phyloP scores from a whole-genome alignment of 2,329 filamentous ascomycete genomes.

The Moelleriella libera region DNA sequence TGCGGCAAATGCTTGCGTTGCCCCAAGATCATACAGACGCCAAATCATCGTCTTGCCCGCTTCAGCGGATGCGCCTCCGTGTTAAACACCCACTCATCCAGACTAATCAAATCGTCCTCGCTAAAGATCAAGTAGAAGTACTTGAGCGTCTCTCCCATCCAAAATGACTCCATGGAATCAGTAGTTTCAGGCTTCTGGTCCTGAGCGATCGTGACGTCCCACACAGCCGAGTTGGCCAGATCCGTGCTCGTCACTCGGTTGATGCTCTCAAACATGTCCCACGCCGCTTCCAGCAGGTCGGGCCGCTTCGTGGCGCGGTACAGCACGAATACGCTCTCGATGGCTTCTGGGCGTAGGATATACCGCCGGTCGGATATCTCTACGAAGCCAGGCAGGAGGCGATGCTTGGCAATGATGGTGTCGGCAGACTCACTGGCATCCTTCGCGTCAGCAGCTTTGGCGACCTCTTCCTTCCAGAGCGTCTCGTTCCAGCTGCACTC shows the following conservation, averaged over 20 bases:
- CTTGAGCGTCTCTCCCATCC: constrained; percentile 74
- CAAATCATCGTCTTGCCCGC: too few relatives aligned
- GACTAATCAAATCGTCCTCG: constrained; percentile 33
- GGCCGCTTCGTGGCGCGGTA: constrained; percentile 36
- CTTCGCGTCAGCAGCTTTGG: neutral
- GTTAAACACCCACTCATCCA: constrained; percentile 25
- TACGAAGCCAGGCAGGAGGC: constrained; percentile 45
- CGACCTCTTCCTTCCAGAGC: constrained; percentile 14
- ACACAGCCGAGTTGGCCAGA: constrained; percentile 33
- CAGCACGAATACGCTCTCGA: constrained; percentile 37
- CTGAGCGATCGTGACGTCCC: constrained; percentile 18
- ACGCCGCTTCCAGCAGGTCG: constrained; percentile 28
- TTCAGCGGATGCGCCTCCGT: constrained; percentile 37
- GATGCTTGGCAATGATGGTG: constrained; percentile 10
- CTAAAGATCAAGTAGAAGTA: constrained; percentile 59
- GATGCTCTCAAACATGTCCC: constrained; percentile 36
- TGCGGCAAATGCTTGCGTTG: too few relatives aligned
- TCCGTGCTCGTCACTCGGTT: constrained; percentile 30
- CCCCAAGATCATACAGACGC: too few relatives aligned
- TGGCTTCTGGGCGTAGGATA: constrained; percentile 35
- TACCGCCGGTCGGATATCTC: constrained; percentile 36
- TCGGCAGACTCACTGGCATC: constrained; percentile 9
- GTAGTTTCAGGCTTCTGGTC: constrained; percentile 20
- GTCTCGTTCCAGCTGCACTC: constrained; percentile 20
- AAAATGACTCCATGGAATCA: constrained; percentile 58